Evolutionary conservation across 108 stramenopile genomes (phyloP).

Genomic region (Pseudonitzschia multiseries): DNA sequence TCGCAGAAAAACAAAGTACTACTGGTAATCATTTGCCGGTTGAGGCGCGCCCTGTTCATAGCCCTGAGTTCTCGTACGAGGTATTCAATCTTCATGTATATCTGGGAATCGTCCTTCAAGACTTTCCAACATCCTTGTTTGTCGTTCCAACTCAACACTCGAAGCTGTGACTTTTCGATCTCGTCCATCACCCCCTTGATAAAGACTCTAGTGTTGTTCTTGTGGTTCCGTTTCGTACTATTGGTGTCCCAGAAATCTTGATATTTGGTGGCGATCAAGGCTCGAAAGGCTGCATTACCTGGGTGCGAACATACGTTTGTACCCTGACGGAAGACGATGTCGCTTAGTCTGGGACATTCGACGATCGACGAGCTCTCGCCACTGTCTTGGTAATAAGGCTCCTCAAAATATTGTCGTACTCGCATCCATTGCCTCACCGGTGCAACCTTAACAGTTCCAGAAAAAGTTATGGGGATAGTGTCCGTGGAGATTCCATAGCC

Average conservation of each 20-base stretch:
- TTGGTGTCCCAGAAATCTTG: too few relatives aligned
- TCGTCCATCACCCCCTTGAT: neutral
- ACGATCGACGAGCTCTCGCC: too few relatives aligned
- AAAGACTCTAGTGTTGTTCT: neutral
- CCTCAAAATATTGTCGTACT: neutral
- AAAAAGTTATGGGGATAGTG: slow-evolving; percentile 7
- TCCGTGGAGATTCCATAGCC: slow-evolving; percentile 18
- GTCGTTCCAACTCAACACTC: slow-evolving; percentile 6
- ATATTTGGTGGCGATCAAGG: neutral
- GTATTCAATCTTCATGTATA: neutral
- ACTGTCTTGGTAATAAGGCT: too few relatives aligned
- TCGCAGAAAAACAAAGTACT: too few relatives aligned
- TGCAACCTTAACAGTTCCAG: neutral
- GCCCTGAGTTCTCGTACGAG: too few relatives aligned
- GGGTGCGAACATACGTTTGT: neutral
- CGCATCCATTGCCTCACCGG: slow-evolving; percentile 2
- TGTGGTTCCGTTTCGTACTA: neutral
- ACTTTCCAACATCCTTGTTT: neutral
- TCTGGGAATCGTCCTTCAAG: neutral
- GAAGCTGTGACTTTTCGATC: neutral
- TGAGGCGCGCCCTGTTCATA: too few relatives aligned
- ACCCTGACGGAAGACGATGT: neutral
- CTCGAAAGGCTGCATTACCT: neutral
- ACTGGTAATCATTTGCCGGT: too few relatives aligned
- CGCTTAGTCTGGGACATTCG: neutral